Base-by-base conservation (phyloP, 208 protist genomes). In the Trypanosoma grayi region DNA sequence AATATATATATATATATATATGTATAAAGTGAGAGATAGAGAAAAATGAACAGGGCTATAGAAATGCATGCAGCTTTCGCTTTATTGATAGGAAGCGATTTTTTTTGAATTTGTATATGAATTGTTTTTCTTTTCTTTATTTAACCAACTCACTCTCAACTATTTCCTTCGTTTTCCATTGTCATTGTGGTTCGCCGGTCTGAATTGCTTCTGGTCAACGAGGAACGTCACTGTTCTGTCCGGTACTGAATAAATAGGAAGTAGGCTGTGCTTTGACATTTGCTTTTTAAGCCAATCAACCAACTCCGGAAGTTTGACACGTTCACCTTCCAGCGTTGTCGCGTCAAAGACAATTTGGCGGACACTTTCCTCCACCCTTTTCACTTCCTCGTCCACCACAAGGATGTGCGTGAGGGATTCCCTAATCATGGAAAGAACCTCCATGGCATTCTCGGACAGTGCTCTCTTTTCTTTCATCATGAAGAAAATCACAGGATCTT, bases 231-330 rank as follows among this genome's bases (percentile, higher is more conserved):
- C 59, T 22, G 53, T 37, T 39, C 36, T 46, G 39, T 83, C 62
- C 50, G 46, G 18, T 36, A 52, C 14, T 43, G 79, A 83, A 61
- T 74, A 85, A 16, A 90, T 66, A 33, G 83, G 77, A 20, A 79
- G 46, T 14, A 86, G 40, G 7, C 34, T 55, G 37, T 66, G 56
- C 9, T 27, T 56, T 14, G 69, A 66, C 31, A 66, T 75, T 48
- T 78, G 77, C 1, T 51, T 72, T 14, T 61, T 70, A 7, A 85
- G 1, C 84, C 78, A 90, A 33, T 71, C 30, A 9, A 67, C 60
- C 28, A 90, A 60, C 6, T 67, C 57, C 20, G 57, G 24, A 18
- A 37, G n/a, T 43, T 53, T 62, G 7, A 45, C 30, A 22, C 41
- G 48, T 10, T 55, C 40, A 2, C 46, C 46, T 11, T 52, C 52